Evolutionary conservation across 257 asterid species (phyloP), one percentile per base, ranked within the genome.

Genomic region (Ocimum tenuiflorum): DNA sequence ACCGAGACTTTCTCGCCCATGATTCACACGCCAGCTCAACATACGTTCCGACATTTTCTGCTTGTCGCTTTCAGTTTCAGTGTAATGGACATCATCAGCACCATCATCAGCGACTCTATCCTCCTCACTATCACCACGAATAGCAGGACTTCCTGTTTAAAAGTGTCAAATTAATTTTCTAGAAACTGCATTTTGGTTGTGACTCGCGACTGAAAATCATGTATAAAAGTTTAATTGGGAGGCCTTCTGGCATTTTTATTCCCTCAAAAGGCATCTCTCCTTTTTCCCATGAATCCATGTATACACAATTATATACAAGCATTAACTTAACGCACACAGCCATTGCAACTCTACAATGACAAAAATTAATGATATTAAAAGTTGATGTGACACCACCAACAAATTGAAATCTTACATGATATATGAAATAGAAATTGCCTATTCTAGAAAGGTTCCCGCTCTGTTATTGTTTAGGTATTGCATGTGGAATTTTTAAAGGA

Each of bases 11-110:
- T 94, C 97, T 61, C 86, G 80, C 48, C 90, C 96, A 65, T 89
- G 73, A 69, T 68, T 82, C 82, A 78, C 80, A 63, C 91, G 99
- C 99, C 99, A 94, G 88, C 94, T 90, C 89, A 90, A 68, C 96
- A 88, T 86, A 55, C 91, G 91, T 70, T 94, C 97, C 3, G 95
- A 79, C 72, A 83, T 79, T 79, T 94, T 94, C 79, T 81, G 94
- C 78, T 88, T 83, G 71, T 78, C 95, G 71, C 69, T 77, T 71
- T 83, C 88, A 59, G 58, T 81, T 68, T 79, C 89, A 64, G 95
- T 60, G 80, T 72, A 83, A 54, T 70, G 87, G 63, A 68, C 63
- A 57, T 81, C 91, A 66, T 76, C 80, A 60, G 73, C 84, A 70
- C 75, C 82, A 73, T 77, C 90, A 54, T 81, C 89, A 73, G 68